Conservation (phyloP, 73 alveolate species). For the Tetrahymena elliotti region DNA sequence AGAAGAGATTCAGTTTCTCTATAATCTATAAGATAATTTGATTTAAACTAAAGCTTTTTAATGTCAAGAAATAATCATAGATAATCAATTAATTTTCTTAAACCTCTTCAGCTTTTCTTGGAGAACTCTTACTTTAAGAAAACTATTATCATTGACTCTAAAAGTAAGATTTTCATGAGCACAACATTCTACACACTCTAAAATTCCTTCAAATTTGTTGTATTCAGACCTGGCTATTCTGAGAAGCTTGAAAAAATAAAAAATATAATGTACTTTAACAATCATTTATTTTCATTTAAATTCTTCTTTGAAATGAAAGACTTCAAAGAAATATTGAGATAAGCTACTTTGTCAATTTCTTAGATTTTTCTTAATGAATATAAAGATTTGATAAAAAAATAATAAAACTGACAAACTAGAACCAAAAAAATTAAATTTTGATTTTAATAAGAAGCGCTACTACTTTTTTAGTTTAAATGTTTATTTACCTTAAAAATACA, state of each 20-base stretch:
- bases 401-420: neutral
- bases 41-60: neutral
- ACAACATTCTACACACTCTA: neutral
- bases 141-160: neutral
- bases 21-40: neutral
- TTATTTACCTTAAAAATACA: too few species aligned
- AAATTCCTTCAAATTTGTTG: neutral
- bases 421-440: too few species aligned
- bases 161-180: neutral
- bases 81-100: neutral
- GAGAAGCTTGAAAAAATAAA: neutral
- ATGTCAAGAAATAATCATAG: neutral
- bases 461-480: too few species aligned
- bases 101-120: neutral
- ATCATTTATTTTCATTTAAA: neutral
- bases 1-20: neutral
- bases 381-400: neutral
- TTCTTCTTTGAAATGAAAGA: neutral
- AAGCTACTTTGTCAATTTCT: neutral
- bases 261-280: neutral
- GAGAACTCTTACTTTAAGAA: neutral
- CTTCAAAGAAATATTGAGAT: neutral
- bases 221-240: neutral
- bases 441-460: too few species aligned
- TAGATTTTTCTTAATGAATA: neutral